These are phyloP conservation scores for Thalassiosira sp. DNA, from an alignment of 352 stramenopile species.

Conservation along the genomic window DNA sequence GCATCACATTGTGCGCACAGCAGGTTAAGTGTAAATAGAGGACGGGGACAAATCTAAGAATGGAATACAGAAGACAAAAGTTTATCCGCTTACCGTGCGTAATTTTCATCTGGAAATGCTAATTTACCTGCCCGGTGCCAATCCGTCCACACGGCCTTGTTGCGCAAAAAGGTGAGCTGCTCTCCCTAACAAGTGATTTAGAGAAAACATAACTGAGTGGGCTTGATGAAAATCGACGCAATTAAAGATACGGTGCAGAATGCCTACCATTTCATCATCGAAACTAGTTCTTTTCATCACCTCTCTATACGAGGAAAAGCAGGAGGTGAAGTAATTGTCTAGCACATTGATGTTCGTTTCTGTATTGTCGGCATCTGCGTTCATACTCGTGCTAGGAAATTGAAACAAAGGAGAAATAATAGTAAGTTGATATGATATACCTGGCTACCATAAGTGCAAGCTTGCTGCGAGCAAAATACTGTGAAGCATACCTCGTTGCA, in stretches of 20 bases:
- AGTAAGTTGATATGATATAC: not conserved
- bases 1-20: not conserved
- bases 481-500: constrained; percentile 3
- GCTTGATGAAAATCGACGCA: not conserved
- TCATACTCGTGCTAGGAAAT: constrained; percentile 14
- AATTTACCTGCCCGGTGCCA: constrained; percentile 17
- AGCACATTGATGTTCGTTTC: constrained; percentile 43
- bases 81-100: constrained; percentile 25
- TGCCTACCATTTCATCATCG: constrained; percentile 46
- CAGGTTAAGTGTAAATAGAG: not conserved
- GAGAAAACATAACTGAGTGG: not conserved
- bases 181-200: not conserved
- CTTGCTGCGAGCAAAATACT: no score
- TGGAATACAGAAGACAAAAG: not conserved
- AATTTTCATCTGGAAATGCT: constrained; percentile 57
- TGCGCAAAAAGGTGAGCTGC: constrained; percentile 34
- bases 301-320: constrained; percentile 52
- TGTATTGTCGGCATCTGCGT: constrained; percentile 20
- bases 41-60: not conserved
- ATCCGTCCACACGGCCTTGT: constrained; percentile 24
- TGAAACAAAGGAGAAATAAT: not conserved
- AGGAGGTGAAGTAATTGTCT: constrained; percentile 48
- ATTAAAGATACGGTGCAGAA: not conserved
- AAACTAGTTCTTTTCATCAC: constrained; percentile 50
- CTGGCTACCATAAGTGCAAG: not conserved